Percentiles rank a stretch among this genome's conserved stretches.
Conservation (phyloP, 1,284 basidiomycete genomes). For the Pseudozyma pruni region DNA sequence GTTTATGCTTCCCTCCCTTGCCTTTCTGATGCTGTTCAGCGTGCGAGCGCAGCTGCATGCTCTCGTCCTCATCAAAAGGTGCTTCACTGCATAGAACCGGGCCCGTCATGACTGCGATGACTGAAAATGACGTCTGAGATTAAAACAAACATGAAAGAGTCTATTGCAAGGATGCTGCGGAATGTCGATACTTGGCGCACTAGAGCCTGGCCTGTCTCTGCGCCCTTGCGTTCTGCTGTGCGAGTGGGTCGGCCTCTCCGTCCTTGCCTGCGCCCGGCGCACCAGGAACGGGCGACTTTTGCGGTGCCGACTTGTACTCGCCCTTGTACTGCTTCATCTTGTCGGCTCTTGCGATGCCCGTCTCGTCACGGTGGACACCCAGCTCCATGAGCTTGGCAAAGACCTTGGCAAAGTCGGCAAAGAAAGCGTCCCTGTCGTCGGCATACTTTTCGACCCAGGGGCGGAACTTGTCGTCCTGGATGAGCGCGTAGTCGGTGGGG, state of each 20-base stretch:
- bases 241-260: slow-evolving; percentile 45
- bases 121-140: too few relatives aligned
- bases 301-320: slow-evolving; percentile 63
- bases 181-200: background rate
- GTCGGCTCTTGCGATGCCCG: slow-evolving; percentile 62
- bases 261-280: slow-evolving; percentile 52
- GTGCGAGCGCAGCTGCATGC: too few relatives aligned
- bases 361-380: slow-evolving; percentile 66
- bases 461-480: slow-evolving; percentile 63
- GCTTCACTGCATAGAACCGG: too few relatives aligned
- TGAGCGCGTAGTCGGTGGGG: slow-evolving; percentile 68
- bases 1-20: too few relatives aligned
- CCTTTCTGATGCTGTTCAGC: too few relatives aligned
- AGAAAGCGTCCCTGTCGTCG: slow-evolving; percentile 72
- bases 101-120: too few relatives aligned
- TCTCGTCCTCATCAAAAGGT: too few relatives aligned
- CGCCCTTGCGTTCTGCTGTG: slow-evolving; percentile 40
- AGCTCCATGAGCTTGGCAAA: slow-evolving; percentile 68
- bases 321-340: slow-evolving; percentile 55
- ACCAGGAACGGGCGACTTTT: slow-evolving; percentile 51
- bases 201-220: slow-evolving; percentile 44
- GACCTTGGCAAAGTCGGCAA: slow-evolving; percentile 71
- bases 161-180: slow-evolving; percentile 9
- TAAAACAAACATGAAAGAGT: background rate
- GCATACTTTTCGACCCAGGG: slow-evolving; percentile 69